Evolutionary conservation across 768 basidiomycete species (phyloP).

Genomic region (Leccinum truebloodii): DNA sequence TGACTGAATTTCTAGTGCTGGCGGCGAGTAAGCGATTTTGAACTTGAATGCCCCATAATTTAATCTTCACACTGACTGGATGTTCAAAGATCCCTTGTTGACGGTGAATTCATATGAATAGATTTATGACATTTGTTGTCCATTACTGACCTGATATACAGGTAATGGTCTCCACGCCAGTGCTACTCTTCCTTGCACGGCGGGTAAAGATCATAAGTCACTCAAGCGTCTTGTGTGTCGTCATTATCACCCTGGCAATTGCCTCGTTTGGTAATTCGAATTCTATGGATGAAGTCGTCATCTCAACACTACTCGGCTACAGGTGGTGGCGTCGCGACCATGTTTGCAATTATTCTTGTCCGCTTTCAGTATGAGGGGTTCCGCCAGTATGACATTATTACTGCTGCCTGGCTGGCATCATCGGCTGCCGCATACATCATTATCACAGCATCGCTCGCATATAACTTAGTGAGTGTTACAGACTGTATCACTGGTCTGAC

Average conservation of each 20-base stretch:
- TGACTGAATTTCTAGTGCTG: conserved; percentile 12
- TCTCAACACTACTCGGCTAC: background rate
- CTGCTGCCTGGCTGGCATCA: conserved; percentile 44
- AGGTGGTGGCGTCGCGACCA: conserved; percentile 39
- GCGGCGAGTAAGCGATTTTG: conserved; percentile 8
- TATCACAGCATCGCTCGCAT: conserved; percentile 45
- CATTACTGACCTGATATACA: conserved; percentile 14
- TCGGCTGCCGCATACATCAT: conserved; percentile 42
- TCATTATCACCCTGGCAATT: conserved; percentile 23
- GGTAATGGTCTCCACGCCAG: conserved; percentile 46
- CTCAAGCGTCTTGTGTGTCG: conserved; percentile 26
- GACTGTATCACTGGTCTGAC: background rate
- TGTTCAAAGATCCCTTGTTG: conserved; percentile 41
- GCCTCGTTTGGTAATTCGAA: conserved; percentile 8
- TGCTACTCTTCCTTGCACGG: conserved; percentile 52
- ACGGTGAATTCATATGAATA: conserved; percentile 34
- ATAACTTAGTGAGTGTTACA: conserved; percentile 38
- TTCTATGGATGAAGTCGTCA: background rate
- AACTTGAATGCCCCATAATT: background rate
- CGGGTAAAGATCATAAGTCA: conserved; percentile 38
- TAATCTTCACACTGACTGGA: background rate
- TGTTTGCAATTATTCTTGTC: conserved; percentile 20
- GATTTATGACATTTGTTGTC: background rate
- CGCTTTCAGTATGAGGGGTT: conserved; percentile 36
- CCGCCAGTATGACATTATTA: conserved; percentile 33